Conservation (phyloP, 768 basidiomycete species). For the Collybiopsis luxurians region DNA sequence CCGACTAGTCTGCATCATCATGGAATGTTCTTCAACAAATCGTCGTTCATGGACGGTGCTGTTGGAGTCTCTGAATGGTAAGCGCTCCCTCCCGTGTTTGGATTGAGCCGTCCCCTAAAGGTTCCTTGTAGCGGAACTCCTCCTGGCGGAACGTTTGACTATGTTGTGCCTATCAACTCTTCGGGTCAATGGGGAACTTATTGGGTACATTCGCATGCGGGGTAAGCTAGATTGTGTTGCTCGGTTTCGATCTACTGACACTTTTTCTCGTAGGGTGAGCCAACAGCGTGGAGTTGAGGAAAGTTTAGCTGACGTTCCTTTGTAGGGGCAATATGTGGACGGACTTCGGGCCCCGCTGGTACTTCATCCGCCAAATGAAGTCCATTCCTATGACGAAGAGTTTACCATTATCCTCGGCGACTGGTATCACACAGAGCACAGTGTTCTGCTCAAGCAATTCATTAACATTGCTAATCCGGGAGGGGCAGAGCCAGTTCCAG, state of each 20-base stretch:
- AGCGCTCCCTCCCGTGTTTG: constrained; percentile 4
- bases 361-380: constrained; percentile 66
- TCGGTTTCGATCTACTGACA: background rate
- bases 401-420: constrained; percentile 84
- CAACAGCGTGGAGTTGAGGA: constrained; percentile 49
- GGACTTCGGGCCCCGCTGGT: constrained; percentile 87
- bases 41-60: constrained; percentile 90
- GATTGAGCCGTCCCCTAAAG: background rate
- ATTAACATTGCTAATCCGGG: constrained; percentile 72
- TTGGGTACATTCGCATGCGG: constrained; percentile 74
- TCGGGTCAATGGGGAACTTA: constrained; percentile 79
- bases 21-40: constrained; percentile 91
- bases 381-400: constrained; percentile 83
- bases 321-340: constrained; percentile 85
- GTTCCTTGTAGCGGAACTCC: constrained; percentile 67
- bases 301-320: too few species aligned
- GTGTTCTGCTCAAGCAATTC: constrained; percentile 59
- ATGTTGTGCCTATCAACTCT: constrained; percentile 66
- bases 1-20: constrained; percentile 85
- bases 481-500: constrained; percentile 88
- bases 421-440: constrained; percentile 88
- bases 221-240: constrained; percentile 27
- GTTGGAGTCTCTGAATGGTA: constrained; percentile 82
- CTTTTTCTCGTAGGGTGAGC: constrained; percentile 39
- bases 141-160: constrained; percentile 65